Base-by-base conservation (phyloP, 2,329 filamentous ascomycete species). In the Daldinia eschscholtzii region DNA sequence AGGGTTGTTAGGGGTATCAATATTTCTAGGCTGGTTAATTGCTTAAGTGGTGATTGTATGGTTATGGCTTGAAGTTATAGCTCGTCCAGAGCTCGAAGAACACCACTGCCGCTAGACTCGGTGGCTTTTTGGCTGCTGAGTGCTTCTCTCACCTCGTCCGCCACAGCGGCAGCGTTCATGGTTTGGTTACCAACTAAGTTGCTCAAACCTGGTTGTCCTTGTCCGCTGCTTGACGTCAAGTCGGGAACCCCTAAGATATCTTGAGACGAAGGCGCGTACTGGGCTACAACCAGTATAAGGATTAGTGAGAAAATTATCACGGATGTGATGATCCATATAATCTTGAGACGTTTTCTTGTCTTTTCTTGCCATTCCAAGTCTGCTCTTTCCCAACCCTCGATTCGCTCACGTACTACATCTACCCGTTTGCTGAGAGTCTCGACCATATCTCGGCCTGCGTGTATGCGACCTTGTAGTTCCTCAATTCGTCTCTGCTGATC, bases 311-410 rank as follows among this genome's bases (percentile, higher is more conserved):
- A 82, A 4, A 81, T 76, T 37, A 85, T 66, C 7, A 83, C 77
- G 23, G 81, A 86, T 67, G 86, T 86, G 68, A 89, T 83, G 42
- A 88, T 84, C 89, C 90, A 93, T 53, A 91, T 80, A 20, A 87
- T 83, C 71, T 86, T 88, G 69, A 93, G 81, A 57, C 89, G 85
- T 76, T 82, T 84, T 68, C 88, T 82, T n/a, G 89, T 92, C 74
- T 84, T 88, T 74, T 91, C 89, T 79, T 92, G 88, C 84, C 90
- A 91, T 74, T 89, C 87, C 55, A 82, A 83, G 78, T 94, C 92
- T 1, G 87, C 85, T 63, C 83, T 84, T 77, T 92, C 90, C 86
- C 91, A 92, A 30, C 83, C 82, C 76, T 92, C 90, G 13, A 94
- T 88, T 6, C 88, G 84, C 62, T 85, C 80, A 57, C 88, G 85